Conservation (phyloP, 1,139 yeast genomes). For the Hansenula sp. region DNA sequence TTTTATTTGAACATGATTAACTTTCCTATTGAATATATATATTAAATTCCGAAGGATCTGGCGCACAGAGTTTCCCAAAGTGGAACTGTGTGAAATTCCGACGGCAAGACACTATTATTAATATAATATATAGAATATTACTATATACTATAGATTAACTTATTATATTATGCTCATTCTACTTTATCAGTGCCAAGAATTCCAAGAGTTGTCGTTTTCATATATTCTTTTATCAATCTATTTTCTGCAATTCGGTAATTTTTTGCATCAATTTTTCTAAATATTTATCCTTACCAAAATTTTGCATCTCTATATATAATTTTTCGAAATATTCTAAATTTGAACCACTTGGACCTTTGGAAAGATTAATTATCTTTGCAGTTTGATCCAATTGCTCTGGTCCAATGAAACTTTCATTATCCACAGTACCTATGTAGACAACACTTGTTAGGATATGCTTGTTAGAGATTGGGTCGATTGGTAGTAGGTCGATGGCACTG, state of each 20-base stretch:
- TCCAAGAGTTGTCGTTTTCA: too few species aligned
- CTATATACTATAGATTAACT: too few species aligned
- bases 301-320: slow-evolving; percentile 46
- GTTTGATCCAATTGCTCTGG: slow-evolving; percentile 61
- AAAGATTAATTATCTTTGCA: slow-evolving; percentile 51
- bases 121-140: too few species aligned
- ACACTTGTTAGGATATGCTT: slow-evolving; percentile 48
- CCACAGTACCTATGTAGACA: slow-evolving; percentile 82
- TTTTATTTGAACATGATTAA: too few species aligned
- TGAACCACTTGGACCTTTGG: slow-evolving; percentile 78
- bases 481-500: slow-evolving; percentile 24
- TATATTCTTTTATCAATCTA: too few species aligned
- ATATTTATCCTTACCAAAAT: slow-evolving; percentile 22
- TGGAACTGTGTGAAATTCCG: too few species aligned
- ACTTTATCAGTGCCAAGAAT: too few species aligned
- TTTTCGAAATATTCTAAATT: slow-evolving; percentile 67
- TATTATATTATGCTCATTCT: too few species aligned
- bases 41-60: too few species aligned
- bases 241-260: slow-evolving; percentile 31
- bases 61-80: not conserved
- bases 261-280: slow-evolving; percentile 16
- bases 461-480: slow-evolving; percentile 30
- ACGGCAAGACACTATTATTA: too few species aligned
- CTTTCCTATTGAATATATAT: too few species aligned
- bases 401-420: slow-evolving; percentile 79